Conservation (phyloP, 768 basidiomycete genomes). For the Rhodosporidiobolus sp. region DNA sequence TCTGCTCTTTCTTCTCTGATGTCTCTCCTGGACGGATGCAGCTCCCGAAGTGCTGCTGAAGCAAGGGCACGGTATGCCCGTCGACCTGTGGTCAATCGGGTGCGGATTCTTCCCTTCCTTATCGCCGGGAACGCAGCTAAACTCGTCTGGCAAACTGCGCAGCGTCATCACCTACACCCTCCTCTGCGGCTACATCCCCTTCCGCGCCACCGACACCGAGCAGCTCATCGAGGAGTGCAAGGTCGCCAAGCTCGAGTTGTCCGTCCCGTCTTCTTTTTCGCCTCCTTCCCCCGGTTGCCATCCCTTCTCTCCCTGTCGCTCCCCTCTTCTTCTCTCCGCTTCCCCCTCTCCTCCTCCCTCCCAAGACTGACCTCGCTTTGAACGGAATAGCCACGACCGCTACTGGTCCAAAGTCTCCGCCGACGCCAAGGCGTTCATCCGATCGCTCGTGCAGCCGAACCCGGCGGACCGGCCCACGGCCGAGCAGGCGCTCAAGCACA, state of each 20-base stretch:
- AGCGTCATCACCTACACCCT: constrained; percentile 94
- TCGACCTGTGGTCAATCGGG: constrained; percentile 94
- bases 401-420: constrained; percentile 89
- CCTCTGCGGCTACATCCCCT: constrained; percentile 81
- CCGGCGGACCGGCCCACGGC: constrained; percentile 71
- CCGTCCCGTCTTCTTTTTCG: too few relatives aligned
- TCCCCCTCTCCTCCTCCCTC: too few relatives aligned
- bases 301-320: neutral
- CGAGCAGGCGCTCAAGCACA: constrained; percentile 63
- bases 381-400: constrained; percentile 60
- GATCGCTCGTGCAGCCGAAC: constrained; percentile 65
- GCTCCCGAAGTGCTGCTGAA: constrained; percentile 60
- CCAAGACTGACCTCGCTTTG: neutral
- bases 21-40: constrained; percentile 72
- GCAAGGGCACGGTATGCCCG: constrained; percentile 74
- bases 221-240: constrained; percentile 80
- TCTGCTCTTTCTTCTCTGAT: neutral
- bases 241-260: constrained; percentile 75
- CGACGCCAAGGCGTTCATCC: constrained; percentile 81
- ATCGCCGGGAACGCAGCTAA: neutral
- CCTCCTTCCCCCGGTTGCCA: too few relatives aligned
- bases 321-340: neutral
- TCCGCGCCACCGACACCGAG: constrained; percentile 74
- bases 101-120: constrained; percentile 49
- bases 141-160: neutral